A percentile compares a stretch with the other conserved stretches of the same genome.
Evolutionary conservation across 805 yeast genomes (phyloP).

Genomic region (Tetrapisispora nanseiensis): DNA sequence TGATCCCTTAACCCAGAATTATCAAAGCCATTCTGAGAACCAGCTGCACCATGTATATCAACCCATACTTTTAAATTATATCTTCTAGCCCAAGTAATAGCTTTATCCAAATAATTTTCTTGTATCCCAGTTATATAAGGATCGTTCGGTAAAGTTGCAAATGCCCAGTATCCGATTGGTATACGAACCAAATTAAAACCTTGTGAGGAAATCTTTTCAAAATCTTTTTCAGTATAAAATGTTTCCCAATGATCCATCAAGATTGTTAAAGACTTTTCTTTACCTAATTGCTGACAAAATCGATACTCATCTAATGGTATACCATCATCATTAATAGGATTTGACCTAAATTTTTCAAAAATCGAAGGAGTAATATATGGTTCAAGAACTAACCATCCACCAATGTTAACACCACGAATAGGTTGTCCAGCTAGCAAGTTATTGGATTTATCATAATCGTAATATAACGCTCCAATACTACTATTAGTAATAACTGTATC

Average conservation of each 20-base stretch:
- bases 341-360: constrained; percentile 27
- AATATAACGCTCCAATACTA: not conserved
- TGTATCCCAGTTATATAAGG: constrained; percentile 78
- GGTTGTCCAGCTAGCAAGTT: not conserved
- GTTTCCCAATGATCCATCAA: constrained; percentile 58
- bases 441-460: not conserved
- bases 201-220: constrained; percentile 41
- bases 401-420: constrained; percentile 42
- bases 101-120: constrained; percentile 55
- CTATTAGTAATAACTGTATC: not conserved
- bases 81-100: constrained; percentile 66
- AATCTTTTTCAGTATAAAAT: constrained; percentile 65
- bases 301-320: constrained; percentile 47
- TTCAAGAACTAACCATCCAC: constrained; percentile 67
- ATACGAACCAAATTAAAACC: constrained; percentile 80
- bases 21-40: constrained; percentile 90
- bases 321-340: constrained; percentile 5
- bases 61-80: constrained; percentile 68
- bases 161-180: constrained; percentile 94
- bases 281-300: constrained; percentile 41
- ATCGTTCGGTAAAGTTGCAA: constrained; percentile 46
- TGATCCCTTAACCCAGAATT: constrained; percentile 78
- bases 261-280: constrained; percentile 31
- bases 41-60: constrained; percentile 89
- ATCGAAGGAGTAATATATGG: constrained; percentile 63